Evolutionary conservation across 768 basidiomycete species (phyloP), one percentile per base, ranked within the genome.

Genomic region (Hemileccinum rubropunctum): DNA sequence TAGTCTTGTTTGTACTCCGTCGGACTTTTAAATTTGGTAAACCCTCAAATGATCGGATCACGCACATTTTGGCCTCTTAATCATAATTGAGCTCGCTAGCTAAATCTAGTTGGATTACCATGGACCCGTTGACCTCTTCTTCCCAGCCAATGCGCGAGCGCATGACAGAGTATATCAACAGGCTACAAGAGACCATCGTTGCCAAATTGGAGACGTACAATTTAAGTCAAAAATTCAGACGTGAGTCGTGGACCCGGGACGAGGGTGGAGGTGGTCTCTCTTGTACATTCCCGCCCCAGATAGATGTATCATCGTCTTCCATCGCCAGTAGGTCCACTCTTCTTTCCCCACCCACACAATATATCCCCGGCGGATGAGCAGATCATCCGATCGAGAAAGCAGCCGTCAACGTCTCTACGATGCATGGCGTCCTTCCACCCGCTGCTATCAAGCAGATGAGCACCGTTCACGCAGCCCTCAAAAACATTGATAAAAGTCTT

Each of bases 391-490:
- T 63, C 43, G 61, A 63, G 44, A 66, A 63, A 32, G 58, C 49
- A 0, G 58, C 49, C 3, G 38, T 65, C 37, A 53, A 66, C 26
- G 43, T 53, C 43, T 58, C 61, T 3, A 56, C 46, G 20, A 62
- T 64, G 4, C 14, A 45, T 13, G 57, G 54, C 6, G 27, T 53
- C 10, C 59, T 62, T 23, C 53, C 62, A 1, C 52, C 51, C n/a
- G 38, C 51, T 17, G 63, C 63, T 0, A 10, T 66, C 53, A 49
- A 53, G 20, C 52, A 63, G 13, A 60, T 54, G 60, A 65, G 58
- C 35, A 60, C 47, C 1, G 46, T 48, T 3, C 60, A 62, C 27
- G 38, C 54, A 18, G 41, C 59, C 8, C 53, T 59, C 47, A 54
- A 52, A 30, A 17, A 58, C 42, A 33, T 50, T 34, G 44, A 63